Percentiles rank a stretch among this genome's conserved stretches.
phyloP scores from a whole-genome alignment of 495 filamentous ascomycete genomes.

The Lindgomyces ingoldianus region DNA sequence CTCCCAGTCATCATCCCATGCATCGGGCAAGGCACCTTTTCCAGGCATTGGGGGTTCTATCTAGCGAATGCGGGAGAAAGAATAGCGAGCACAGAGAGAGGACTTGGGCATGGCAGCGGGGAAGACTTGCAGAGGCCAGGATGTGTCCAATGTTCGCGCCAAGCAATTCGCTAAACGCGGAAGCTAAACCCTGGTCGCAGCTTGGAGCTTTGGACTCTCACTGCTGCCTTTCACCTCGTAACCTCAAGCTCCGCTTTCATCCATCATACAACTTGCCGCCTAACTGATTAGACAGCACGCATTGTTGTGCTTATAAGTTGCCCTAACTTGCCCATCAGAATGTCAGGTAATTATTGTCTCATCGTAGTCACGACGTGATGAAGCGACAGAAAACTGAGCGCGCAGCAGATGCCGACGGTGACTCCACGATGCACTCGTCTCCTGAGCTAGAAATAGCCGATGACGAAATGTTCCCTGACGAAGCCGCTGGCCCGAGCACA shows the following conservation, averaged over 20 bases:
- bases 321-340: slow-evolving; percentile 2
- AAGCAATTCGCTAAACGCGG: slow-evolving; percentile 39
- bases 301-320: not conserved
- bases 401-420: slow-evolving; percentile 53
- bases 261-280: not conserved
- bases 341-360: slow-evolving; percentile 23
- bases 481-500: slow-evolving; percentile 26
- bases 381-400: not conserved
- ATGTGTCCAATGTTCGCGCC: slow-evolving; percentile 22
- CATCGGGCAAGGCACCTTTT: slow-evolving; percentile 62
- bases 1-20: slow-evolving; percentile 94
- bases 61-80: not conserved
- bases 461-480: slow-evolving; percentile 43
- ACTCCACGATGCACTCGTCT: slow-evolving; percentile 57
- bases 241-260: not conserved
- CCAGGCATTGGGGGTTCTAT: slow-evolving; percentile 47
- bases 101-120: not conserved
- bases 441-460: slow-evolving; percentile 47
- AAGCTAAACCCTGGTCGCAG: slow-evolving; percentile 16
- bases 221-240: slow-evolving; percentile 14
- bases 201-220: slow-evolving; percentile 1
- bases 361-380: not conserved
- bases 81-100: not conserved
- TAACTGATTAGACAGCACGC: not conserved
- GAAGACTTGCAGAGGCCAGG: not conserved